Conservation (phyloP, 225 moss, liverwort and hornwort species). For the Lunularia cruciata region DNA sequence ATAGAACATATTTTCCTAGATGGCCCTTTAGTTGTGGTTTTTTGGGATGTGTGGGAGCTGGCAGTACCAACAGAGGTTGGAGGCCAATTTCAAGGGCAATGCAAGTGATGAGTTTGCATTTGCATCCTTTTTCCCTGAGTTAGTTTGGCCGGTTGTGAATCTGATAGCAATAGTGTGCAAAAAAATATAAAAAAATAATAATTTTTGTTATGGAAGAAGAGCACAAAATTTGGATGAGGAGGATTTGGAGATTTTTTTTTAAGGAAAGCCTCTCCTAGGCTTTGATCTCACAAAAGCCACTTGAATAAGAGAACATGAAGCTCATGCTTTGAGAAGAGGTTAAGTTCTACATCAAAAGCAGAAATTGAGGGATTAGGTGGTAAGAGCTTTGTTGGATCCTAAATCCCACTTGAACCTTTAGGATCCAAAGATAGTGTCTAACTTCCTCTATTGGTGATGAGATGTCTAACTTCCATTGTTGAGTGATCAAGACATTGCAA, state of each 20-base stretch:
- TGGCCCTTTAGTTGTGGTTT: slow-evolving; percentile 70
- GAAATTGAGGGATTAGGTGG: slow-evolving; percentile 8
- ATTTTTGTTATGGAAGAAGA: slow-evolving; percentile 34
- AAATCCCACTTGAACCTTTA: slow-evolving; percentile 19
- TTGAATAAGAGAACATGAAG: slow-evolving; percentile 41
- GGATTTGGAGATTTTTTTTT: slow-evolving; percentile 18
- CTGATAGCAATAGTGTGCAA: slow-evolving; percentile 30
- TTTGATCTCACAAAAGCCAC: slow-evolving; percentile 46
- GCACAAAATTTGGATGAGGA: slow-evolving; percentile 21
- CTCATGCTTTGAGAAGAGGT: slow-evolving; percentile 46
- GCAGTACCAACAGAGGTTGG: slow-evolving; percentile 86
- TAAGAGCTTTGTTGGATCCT: neutral
- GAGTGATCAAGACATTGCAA: too few species aligned
- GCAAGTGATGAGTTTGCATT: slow-evolving; percentile 88
- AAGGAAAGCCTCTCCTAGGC: slow-evolving; percentile 44
- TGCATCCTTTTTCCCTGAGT: slow-evolving; percentile 71
- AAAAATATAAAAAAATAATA: too few species aligned
- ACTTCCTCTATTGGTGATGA: too few species aligned
- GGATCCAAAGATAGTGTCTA: slow-evolving; percentile 21
- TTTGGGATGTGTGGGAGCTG: slow-evolving; percentile 89
- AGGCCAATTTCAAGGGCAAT: slow-evolving; percentile 80
- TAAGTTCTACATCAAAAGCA: slow-evolving; percentile 27
- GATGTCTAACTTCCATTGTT: too few species aligned
- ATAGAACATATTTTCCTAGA: too few species aligned
- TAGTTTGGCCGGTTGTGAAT: slow-evolving; percentile 48